These are phyloP conservation scores for Streptanthus diversifolius DNA, from an alignment of 345 rosid genomes.

Conservation along the genomic window DNA sequence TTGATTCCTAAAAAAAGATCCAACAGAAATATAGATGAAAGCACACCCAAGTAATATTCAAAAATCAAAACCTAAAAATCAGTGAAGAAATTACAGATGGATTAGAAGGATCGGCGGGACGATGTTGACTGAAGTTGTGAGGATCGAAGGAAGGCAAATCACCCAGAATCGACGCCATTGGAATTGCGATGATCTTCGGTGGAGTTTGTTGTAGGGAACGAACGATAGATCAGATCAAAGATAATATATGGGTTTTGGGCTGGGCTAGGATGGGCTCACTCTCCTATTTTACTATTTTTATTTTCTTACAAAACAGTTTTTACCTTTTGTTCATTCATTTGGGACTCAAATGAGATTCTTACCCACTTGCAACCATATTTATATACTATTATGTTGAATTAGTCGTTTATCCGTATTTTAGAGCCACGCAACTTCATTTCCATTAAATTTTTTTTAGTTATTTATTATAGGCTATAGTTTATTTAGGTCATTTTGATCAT, in stretches of 20 bases:
- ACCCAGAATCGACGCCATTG: slow-evolving; percentile 73
- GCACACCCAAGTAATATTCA: neutral
- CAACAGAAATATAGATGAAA: neutral
- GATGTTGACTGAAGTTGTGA: slow-evolving; percentile 81
- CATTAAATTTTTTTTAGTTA: neutral
- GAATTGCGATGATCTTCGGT: slow-evolving; percentile 10
- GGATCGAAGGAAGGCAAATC: slow-evolving; percentile 83
- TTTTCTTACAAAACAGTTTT: too few relatives aligned
- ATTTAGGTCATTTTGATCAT: neutral
- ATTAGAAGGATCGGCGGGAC: slow-evolving; percentile 79
- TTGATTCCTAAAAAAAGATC: neutral
- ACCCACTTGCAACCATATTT: slow-evolving; percentile 28
- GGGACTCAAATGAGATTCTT: slow-evolving; percentile 9
- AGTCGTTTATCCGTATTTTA: slow-evolving; percentile 15
- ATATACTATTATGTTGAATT: slow-evolving; percentile 1
- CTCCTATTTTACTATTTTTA: too few relatives aligned
- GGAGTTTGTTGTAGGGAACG: too few relatives aligned
- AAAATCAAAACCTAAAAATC: neutral
- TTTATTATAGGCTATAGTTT: neutral
- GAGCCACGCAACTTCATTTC: slow-evolving; percentile 3
- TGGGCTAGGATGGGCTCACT: too few relatives aligned
- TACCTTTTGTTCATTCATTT: too few relatives aligned
- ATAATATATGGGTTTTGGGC: too few relatives aligned
- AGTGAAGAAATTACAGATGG: slow-evolving; percentile 53
- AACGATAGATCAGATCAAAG: too few relatives aligned